These are phyloP conservation scores for Daldinia caldariorum DNA, from an alignment of 495 filamentous ascomycete genomes.

Conservation along the genomic window DNA sequence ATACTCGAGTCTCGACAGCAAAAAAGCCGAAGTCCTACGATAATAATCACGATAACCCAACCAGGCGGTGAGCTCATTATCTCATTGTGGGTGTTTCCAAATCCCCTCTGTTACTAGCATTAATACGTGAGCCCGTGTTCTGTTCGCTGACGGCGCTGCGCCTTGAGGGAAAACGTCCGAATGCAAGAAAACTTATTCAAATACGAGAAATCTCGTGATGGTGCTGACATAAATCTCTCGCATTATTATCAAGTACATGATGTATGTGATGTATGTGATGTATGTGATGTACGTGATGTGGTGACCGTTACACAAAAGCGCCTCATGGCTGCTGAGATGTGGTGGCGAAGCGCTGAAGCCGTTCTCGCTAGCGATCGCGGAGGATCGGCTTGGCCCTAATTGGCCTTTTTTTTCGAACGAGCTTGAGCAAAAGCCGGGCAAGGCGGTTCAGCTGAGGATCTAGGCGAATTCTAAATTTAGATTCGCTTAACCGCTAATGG, in stretches of 20 bases:
- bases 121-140: slow-evolving; percentile 27
- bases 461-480: neutral
- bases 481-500: neutral
- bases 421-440: neutral
- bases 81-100: slow-evolving; percentile 5
- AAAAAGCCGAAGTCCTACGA: slow-evolving; percentile 6
- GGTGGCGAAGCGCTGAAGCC: neutral
- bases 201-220: slow-evolving; percentile 25
- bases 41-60: slow-evolving; percentile 2
- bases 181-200: slow-evolving; percentile 5
- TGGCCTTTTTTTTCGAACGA: neutral
- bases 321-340: slow-evolving; percentile 24
- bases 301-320: slow-evolving; percentile 5
- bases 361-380: neutral
- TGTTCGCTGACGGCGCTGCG: slow-evolving; percentile 15
- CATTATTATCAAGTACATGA: neutral
- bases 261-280: no score
- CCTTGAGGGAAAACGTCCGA: neutral
- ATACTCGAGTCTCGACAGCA: neutral
- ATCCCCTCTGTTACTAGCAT: neutral
- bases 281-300: neutral
- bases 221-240: neutral
- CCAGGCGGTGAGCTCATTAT: slow-evolving; percentile 15
- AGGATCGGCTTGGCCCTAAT: neutral
- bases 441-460: neutral